Conservation (phyloP, 352 stramenopile species). For the Phytopythium litorale region DNA sequence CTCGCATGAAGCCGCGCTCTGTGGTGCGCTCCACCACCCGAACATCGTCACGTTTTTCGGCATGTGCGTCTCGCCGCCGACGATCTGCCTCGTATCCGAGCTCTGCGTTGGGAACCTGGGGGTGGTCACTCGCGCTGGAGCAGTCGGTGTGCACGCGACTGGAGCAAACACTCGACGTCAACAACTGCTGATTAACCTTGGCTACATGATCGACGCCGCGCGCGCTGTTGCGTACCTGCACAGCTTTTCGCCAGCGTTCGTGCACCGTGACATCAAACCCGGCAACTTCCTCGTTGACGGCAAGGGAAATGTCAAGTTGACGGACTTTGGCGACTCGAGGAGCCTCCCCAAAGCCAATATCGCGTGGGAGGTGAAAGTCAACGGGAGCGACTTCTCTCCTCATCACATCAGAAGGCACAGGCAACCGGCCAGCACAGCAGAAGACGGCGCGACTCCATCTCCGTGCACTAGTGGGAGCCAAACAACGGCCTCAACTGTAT, state of each 20-base stretch:
- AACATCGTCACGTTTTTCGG: slow-evolving; percentile 62
- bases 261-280: slow-evolving; percentile 60
- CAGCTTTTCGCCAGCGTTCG: slow-evolving; percentile 49
- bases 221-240: slow-evolving; percentile 54
- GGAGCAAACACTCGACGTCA: slow-evolving; percentile 18
- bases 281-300: slow-evolving; percentile 45
- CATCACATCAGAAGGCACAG: background rate
- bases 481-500: background rate
- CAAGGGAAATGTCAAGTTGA: slow-evolving; percentile 42
- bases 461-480: background rate
- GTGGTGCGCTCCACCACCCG: slow-evolving; percentile 39
- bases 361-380: slow-evolving; percentile 26
- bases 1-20: slow-evolving; percentile 49
- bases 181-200: slow-evolving; percentile 48
- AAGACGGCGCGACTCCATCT: background rate
- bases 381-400: slow-evolving; percentile 5
- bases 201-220: slow-evolving; percentile 59
- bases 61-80: slow-evolving; percentile 56
- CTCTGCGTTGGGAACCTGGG: slow-evolving; percentile 48
- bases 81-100: slow-evolving; percentile 57
- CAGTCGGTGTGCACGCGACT: slow-evolving; percentile 10
- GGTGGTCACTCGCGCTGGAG: slow-evolving; percentile 23
- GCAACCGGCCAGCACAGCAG: background rate
- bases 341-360: slow-evolving; percentile 35
- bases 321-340: slow-evolving; percentile 49